Conservation (phyloP, 208 protist genomes). For the Histomonas meleagridis region DNA sequence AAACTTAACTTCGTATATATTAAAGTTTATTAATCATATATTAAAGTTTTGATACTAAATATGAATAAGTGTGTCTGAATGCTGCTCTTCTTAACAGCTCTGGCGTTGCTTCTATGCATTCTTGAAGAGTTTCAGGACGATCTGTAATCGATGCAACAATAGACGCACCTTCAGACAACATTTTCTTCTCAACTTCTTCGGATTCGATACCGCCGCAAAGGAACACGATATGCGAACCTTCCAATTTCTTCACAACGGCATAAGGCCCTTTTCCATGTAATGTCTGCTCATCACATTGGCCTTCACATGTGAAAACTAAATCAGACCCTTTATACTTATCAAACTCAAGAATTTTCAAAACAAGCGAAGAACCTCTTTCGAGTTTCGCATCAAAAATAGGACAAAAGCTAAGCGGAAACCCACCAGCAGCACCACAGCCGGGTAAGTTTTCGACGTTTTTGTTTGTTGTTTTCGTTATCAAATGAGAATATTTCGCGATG, state of each 20-base stretch:
- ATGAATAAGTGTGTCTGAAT: background rate
- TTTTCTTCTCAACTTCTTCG: background rate
- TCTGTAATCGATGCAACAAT: background rate
- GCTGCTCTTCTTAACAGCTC: conserved; percentile 16
- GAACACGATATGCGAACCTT: background rate
- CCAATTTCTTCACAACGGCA: background rate
- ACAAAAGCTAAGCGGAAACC: background rate
- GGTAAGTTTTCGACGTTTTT: background rate
- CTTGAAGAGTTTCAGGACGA: background rate
- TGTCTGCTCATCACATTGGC: background rate
- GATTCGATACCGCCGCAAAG: background rate
- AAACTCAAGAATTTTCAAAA: background rate
- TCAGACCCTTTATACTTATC: background rate
- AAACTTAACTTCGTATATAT: too few species aligned
- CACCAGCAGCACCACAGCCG: conserved; percentile 15
- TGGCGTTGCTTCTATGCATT: background rate
- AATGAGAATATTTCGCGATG: background rate
- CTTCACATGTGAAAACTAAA: conserved; percentile 21
- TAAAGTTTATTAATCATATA: too few species aligned
- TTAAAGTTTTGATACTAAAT: too few species aligned
- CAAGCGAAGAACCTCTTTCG: background rate
- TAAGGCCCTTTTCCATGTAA: background rate
- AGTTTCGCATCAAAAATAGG: background rate
- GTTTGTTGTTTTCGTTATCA: background rate
- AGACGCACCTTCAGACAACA: background rate